These are phyloP conservation scores for Anisodus tanguticus DNA, from an alignment of 257 asterid genomes.

Conservation along the genomic window DNA sequence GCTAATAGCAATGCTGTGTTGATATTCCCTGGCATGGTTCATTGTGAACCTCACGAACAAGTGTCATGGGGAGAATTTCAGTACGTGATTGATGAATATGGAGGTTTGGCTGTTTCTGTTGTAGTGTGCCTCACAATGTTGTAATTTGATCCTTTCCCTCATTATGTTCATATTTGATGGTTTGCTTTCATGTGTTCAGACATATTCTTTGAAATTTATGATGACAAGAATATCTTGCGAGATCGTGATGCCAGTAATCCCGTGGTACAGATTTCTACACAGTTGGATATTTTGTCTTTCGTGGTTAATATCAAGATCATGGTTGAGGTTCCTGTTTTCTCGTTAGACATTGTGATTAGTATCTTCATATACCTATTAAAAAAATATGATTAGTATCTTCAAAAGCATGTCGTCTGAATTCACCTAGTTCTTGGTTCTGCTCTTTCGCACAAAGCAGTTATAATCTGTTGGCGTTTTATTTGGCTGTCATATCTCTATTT, in stretches of 20 bases:
- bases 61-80: conserved; percentile 76
- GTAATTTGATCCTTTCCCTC: conserved; percentile 25
- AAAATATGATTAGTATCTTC: neutral
- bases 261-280: conserved; percentile 61
- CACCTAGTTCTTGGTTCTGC: neutral
- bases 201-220: conserved; percentile 68
- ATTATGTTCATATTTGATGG: conserved; percentile 27
- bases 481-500: neutral
- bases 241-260: conserved; percentile 74
- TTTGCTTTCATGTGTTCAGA: conserved; percentile 49
- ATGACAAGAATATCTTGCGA: conserved; percentile 64
- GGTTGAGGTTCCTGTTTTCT: conserved; percentile 1
- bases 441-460: neutral
- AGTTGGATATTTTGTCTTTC: conserved; percentile 27
- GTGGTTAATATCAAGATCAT: neutral
- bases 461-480: neutral
- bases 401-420: neutral
- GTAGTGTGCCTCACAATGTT: neutral
- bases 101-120: conserved; percentile 53
- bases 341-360: neutral
- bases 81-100: conserved; percentile 69
- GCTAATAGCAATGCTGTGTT: conserved; percentile 62
- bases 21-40: conserved; percentile 65
- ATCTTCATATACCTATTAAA: neutral
- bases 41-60: conserved; percentile 76